These are phyloP conservation scores for Sporormia fimetaria DNA, from an alignment of 495 filamentous ascomycete genomes.

Conservation along the genomic window DNA sequence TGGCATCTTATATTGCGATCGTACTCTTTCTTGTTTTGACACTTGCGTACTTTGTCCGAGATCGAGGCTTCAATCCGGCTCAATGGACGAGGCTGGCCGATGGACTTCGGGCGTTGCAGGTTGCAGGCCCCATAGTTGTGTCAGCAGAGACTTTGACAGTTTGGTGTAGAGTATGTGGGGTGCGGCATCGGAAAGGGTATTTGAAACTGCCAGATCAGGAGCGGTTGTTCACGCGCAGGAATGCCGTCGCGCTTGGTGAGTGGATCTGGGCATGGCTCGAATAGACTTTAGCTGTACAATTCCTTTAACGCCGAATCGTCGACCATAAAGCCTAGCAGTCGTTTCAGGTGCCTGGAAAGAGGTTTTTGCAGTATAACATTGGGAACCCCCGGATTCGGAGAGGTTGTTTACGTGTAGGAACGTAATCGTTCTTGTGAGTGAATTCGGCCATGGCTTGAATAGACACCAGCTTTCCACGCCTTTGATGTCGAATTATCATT, in stretches of 20 bases:
- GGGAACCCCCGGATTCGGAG: too few relatives aligned
- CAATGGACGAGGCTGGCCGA: slow-evolving; percentile 10
- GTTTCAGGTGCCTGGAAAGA: too few relatives aligned
- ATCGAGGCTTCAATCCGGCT: slow-evolving; percentile 19
- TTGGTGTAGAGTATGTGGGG: slow-evolving; percentile 4
- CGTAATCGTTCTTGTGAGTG: too few relatives aligned
- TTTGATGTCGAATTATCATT: too few relatives aligned
- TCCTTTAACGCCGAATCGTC: too few relatives aligned
- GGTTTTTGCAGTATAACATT: too few relatives aligned
- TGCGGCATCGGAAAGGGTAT: slow-evolving; percentile 6
- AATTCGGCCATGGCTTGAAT: too few relatives aligned
- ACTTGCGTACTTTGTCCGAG: slow-evolving; percentile 21
- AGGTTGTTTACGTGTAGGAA: too few relatives aligned
- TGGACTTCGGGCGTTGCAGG: slow-evolving; percentile 2
- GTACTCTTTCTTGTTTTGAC: slow-evolving; percentile 22
- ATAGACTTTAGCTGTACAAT: too few relatives aligned
- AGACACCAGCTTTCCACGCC: too few relatives aligned
- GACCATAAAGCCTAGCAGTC: too few relatives aligned
- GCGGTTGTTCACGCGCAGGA: background rate
- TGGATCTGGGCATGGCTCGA: slow-evolving; percentile 13
- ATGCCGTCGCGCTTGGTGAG: slow-evolving; percentile 6
- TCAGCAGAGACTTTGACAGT: background rate
- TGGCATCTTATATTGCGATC: slow-evolving; percentile 38
- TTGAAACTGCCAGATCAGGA: slow-evolving; percentile 9
- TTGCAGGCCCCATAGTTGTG: slow-evolving; percentile 4